Base-by-base conservation (phyloP, 2,329 filamentous ascomycete genomes). In the Pseudogymnoascus sp. region DNA sequence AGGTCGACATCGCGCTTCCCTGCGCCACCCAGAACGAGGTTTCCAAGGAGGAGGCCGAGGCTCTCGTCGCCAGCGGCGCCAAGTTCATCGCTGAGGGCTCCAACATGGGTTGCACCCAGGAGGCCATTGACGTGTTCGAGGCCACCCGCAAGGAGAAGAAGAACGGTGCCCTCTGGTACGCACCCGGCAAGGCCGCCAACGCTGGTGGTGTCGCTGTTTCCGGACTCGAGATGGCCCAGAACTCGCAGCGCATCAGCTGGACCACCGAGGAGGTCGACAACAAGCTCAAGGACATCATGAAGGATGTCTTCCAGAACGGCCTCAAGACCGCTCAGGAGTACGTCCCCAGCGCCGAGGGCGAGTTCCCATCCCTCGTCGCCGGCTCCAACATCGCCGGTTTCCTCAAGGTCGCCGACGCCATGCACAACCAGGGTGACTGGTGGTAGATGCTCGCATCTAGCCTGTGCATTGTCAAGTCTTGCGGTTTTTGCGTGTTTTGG, bases 91-190 rank as follows among this genome's bases (percentile, higher is more conserved):
- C 95, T 64, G 95, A 99, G 81, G 95, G 95, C 63, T 95, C 89
- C 79, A 98, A 98, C 86, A 98, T 99, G 95, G 95, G 95, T 68
- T 97, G 92, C 83, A 97, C 93, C 35, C 91, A 95, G 79, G 92
- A 90, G 68, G 93, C 93, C 70, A 97, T 99, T 72, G 90, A 96
- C 72, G 81, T 91, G 68, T 98, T 98, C 76, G 93, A 98, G 84
- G 84, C 82, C 16, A 81, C 87, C 72, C 85, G 93, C 70, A 86
- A 82, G 81, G 84, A 84, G 75, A 86, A 91, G 81, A 86, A 85
- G 68, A 78, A 78, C 61, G 75, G 79, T 6, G 86, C 90, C 65
- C 87, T 96, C 77, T 99, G 95, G 95, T 98, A 98, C 78, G 95
- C 90, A 16, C 93, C 93, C 60, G 93, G 91, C 71, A 98, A 98